These are phyloP conservation scores for Aspergillus diversus DNA, from an alignment of 495 filamentous ascomycete species.

Conservation along the genomic window DNA sequence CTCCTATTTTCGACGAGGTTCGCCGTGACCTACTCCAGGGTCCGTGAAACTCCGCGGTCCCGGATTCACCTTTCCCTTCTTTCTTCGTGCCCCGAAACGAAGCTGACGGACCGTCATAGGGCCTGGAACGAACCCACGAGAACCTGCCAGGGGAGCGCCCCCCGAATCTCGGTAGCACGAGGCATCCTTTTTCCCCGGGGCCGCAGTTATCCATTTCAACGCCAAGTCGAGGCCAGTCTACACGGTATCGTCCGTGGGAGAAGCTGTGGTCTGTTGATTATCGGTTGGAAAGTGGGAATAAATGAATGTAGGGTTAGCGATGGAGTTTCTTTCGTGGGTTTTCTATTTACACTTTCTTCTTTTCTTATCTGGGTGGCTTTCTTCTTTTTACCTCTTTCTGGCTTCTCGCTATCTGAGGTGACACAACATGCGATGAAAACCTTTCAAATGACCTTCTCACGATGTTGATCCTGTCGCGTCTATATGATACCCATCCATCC, in stretches of 20 bases:
- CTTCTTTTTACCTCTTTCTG: conserved; percentile 17
- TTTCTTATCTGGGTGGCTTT: conserved; percentile 9
- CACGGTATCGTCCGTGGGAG: conserved; percentile 53
- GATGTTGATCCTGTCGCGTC: conserved; percentile 25
- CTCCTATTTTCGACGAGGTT: conserved; percentile 53
- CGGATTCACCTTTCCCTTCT: conserved; percentile 15
- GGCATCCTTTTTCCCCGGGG: conserved; percentile 21
- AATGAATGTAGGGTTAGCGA: conserved; percentile 14
- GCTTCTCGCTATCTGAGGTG: not conserved
- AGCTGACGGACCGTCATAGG: conserved; percentile 32
- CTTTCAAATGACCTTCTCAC: conserved; percentile 8
- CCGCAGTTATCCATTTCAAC: conserved; percentile 26
- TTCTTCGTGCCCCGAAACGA: conserved; percentile 18
- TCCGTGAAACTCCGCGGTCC: conserved; percentile 39
- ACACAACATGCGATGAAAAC: not conserved
- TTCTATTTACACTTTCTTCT: conserved; percentile 10
- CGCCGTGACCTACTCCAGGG: conserved; percentile 51
- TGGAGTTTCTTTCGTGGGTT: conserved; percentile 3
- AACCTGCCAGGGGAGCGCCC: conserved; percentile 3
- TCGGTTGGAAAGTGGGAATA: conserved; percentile 41
- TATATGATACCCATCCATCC: conserved; percentile 40
- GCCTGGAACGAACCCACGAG: conserved; percentile 19
- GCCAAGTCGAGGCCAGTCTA: conserved; percentile 29
- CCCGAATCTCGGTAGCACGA: conserved; percentile 13
- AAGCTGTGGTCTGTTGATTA: conserved; percentile 56